Evolutionary conservation across 1,139 yeast species (phyloP).

Genomic region (Candida tetrigidarum): DNA sequence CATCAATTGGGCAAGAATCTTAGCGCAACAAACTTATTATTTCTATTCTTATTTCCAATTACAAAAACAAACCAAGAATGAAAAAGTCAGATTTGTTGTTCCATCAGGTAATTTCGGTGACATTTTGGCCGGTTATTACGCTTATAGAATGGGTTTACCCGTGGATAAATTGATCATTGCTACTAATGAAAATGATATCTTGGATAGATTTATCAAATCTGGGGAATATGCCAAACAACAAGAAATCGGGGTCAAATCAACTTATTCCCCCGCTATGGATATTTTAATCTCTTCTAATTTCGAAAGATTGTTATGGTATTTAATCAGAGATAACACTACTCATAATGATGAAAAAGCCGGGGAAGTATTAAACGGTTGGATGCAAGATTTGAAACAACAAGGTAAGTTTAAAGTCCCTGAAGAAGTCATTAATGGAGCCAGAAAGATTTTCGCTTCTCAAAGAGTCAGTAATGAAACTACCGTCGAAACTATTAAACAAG

Average conservation of each 20-base stretch:
- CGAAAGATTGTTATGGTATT: slow-evolving; percentile 95
- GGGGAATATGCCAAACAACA: slow-evolving; percentile 79
- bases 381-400: slow-evolving; percentile 71
- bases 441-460: slow-evolving; percentile 72
- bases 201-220: slow-evolving; percentile 86
- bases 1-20: slow-evolving; percentile 98
- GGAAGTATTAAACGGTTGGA: slow-evolving; percentile 69
- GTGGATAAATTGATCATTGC: slow-evolving; percentile 87
- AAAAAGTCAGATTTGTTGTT: slow-evolving; percentile 80
- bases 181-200: slow-evolving; percentile 92
- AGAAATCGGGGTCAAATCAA: slow-evolving; percentile 71
- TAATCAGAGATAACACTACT: slow-evolving; percentile 70
- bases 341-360: slow-evolving; percentile 76
- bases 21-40: slow-evolving; percentile 97
- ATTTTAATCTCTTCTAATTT: slow-evolving; percentile 93
- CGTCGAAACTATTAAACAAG: slow-evolving; percentile 69
- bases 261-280: slow-evolving; percentile 98
- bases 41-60: slow-evolving; percentile 89
- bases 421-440: slow-evolving; percentile 67
- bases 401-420: slow-evolving; percentile 79
- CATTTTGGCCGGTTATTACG: slow-evolving; percentile 94
- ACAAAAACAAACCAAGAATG: slow-evolving; percentile 39
- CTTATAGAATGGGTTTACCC: slow-evolving; percentile 95
- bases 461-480: slow-evolving; percentile 83
- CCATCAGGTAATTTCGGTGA: slow-evolving; percentile 99